Percentiles rank a stretch among this genome's conserved stretches.
These are phyloP conservation scores for Trifolium pratense DNA, from an alignment of 306 rosid species.

Conservation along the genomic window DNA sequence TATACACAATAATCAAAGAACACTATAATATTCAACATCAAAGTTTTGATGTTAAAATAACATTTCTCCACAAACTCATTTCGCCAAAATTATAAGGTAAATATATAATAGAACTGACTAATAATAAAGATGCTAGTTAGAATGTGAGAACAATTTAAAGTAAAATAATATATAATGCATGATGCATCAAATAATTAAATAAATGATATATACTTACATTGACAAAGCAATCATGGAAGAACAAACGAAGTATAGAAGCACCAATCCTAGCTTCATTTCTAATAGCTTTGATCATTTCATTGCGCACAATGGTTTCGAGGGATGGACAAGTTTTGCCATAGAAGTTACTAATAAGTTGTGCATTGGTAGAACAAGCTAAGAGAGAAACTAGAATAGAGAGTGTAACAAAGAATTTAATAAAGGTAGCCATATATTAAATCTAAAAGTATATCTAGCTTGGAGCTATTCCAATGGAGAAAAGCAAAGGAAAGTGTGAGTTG, in stretches of 20 bases:
- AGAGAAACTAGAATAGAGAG: conserved; percentile 42
- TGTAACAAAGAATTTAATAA: conserved; percentile 32
- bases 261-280: conserved; percentile 47
- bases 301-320: conserved; percentile 55
- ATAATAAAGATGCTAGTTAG: too few relatives aligned
- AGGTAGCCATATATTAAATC: conserved; percentile 38
- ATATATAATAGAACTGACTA: too few relatives aligned
- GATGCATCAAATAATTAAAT: too few relatives aligned
- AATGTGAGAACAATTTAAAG: too few relatives aligned
- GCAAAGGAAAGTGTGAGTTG: background rate
- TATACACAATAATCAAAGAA: too few relatives aligned
- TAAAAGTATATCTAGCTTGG: background rate
- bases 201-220: conserved; percentile 34
- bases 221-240: conserved; percentile 60
- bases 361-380: conserved; percentile 45
- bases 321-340: conserved; percentile 62
- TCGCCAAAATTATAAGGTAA: too few relatives aligned
- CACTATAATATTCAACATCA: too few relatives aligned
- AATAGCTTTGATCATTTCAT: conserved; percentile 47
- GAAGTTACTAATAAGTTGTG: conserved; percentile 65
- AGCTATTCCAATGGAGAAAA: background rate
- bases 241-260: conserved; percentile 51
- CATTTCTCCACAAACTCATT: too few relatives aligned
- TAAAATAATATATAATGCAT: too few relatives aligned
- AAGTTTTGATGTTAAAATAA: too few relatives aligned